A percentile compares a stretch with the other conserved stretches of the same genome.
Evolutionary conservation across 768 basidiomycete species (phyloP).

Genomic region (Calocybe cyanea): DNA sequence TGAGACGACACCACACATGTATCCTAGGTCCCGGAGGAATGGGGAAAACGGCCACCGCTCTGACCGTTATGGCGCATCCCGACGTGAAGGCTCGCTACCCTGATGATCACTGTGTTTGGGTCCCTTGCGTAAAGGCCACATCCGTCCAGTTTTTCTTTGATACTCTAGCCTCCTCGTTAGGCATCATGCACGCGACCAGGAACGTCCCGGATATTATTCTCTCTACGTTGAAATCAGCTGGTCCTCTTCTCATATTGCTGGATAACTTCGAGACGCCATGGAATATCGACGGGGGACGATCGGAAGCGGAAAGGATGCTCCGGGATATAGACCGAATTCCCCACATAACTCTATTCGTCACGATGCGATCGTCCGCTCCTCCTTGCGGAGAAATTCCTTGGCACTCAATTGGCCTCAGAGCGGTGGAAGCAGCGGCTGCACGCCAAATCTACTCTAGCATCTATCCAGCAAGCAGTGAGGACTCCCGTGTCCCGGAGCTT

Average conservation of each 20-base stretch:
- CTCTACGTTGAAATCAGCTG: constrained; percentile 8
- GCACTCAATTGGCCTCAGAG: constrained; percentile 11
- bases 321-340: not conserved
- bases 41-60: constrained; percentile 29
- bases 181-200: constrained; percentile 8
- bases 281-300: constrained; percentile 13
- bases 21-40: constrained; percentile 30
- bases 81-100: constrained; percentile 15
- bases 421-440: constrained; percentile 18
- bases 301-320: not conserved
- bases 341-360: not conserved
- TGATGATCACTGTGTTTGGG: constrained; percentile 18
- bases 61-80: constrained; percentile 22
- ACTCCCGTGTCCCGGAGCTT: constrained; percentile 20
- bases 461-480: constrained; percentile 15
- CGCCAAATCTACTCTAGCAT: constrained; percentile 19
- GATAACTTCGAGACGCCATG: constrained; percentile 33
- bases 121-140: constrained; percentile 26
- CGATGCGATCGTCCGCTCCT: constrained; percentile 5
- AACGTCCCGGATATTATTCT: constrained; percentile 16
- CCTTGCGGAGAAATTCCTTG: constrained; percentile 25
- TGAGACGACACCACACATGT: constrained; percentile 15
- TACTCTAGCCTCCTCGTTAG: constrained; percentile 19
- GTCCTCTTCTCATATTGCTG: constrained; percentile 20
- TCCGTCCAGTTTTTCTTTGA: constrained; percentile 20